Evolutionary conservation across 1,139 yeast species (phyloP).

Genomic region (Eremothecium coryli): DNA sequence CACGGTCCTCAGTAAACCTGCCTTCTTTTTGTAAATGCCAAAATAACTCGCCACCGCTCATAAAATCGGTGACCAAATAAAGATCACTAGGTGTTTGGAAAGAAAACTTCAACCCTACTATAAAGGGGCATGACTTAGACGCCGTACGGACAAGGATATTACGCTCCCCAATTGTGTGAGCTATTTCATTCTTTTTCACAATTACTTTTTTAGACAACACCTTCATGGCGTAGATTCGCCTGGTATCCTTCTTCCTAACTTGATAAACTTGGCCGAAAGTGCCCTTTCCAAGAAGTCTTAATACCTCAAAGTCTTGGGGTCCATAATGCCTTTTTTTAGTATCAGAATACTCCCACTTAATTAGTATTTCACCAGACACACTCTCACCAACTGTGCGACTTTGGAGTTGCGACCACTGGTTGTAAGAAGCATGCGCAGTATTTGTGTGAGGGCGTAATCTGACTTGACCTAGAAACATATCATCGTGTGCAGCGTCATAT

Average conservation of each 20-base stretch:
- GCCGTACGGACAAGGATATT: constrained; percentile 86
- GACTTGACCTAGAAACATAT: constrained; percentile 78
- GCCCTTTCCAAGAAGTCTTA: constrained; percentile 86
- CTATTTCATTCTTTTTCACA: constrained; percentile 92
- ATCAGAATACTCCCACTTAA: constrained; percentile 64
- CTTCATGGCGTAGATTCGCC: constrained; percentile 93
- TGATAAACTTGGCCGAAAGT: constrained; percentile 97
- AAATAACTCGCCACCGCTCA: constrained; percentile 96
- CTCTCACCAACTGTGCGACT: constrained; percentile 70
- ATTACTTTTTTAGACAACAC: constrained; percentile 87
- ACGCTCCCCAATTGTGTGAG: constrained; percentile 95
- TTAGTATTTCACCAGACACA: constrained; percentile 67
- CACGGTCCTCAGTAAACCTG: constrained; percentile 82
- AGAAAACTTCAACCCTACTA: constrained; percentile 89
- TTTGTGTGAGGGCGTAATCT: constrained; percentile 58
- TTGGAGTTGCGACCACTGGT: constrained; percentile 65
- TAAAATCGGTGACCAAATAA: constrained; percentile 89
- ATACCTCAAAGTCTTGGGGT: constrained; percentile 87
- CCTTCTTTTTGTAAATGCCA: constrained; percentile 98
- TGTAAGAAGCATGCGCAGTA: constrained; percentile 27
- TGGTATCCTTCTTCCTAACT: constrained; percentile 81
- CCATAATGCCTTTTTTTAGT: constrained; percentile 72
- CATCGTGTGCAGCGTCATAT: constrained; percentile 76
- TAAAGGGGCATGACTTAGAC: constrained; percentile 76
- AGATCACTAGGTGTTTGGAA: constrained; percentile 91